Evolutionary conservation across 2,329 filamentous ascomycete genomes (phyloP), one percentile per base, ranked within the genome.

Genomic region (Epicoccum sorghinum): DNA sequence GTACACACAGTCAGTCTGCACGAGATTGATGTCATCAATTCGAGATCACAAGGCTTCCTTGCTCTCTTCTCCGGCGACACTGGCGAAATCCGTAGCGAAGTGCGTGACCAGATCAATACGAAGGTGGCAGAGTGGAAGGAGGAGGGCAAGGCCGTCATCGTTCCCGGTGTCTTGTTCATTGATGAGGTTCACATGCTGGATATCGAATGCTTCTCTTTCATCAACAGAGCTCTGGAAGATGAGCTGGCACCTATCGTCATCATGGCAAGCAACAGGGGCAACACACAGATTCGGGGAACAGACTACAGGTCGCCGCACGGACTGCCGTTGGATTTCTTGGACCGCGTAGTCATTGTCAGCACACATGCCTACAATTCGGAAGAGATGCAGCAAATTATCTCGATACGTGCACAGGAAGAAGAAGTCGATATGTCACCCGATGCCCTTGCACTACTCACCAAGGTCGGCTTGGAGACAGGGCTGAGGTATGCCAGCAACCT

Each of bases 181-280:
- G 95, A 99, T 70, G 95, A 99, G 79, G 93, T 99, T 4, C 95
- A 99, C 82, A 98, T 99, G 93, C 89, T 99, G 53, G 95, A 99
- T 75, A 97, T 98, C 61, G 95, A 99, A 77, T 98, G 93, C 80
- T 99, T 96, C 81, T 96, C 92, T 39, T 99, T 96, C 81, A 89
- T 99, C 82, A 99, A 99, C 81, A 90, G 95, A 47, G 95, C 95
- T 0, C 83, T 99, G 39, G 95, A 99, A 78, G 91, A 93, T 57
- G 92, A 98, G 68, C 84, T 99, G 29, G 92, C 95, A 1, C 95
- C 95, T 35, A 93, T 99, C 61, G 93, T 99, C 75, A 99, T 99
- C 78, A 99, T 99, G 95, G 95, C 95, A 49, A 96, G 90, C 82
- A 99, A 99, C 80, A 85, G 95, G 56, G 95, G 95, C 61, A 86